Conservation (phyloP, 371 early-diverging fungal species). For the Lichtheimia hyalospora region DNA sequence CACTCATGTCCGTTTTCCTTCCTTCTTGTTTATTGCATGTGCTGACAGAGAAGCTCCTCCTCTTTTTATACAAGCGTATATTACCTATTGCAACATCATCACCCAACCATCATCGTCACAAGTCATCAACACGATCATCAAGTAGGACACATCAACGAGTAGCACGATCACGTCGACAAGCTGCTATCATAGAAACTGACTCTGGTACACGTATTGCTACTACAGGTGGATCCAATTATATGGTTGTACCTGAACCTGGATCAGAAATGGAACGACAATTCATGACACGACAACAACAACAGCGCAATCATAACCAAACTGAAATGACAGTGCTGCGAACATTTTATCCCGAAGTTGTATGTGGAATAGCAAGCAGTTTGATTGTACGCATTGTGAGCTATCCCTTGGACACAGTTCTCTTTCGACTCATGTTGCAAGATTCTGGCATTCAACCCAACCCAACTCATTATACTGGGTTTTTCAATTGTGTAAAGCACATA, state of each 20-base stretch:
- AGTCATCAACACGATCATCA: background rate
- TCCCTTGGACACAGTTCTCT: slow-evolving; percentile 55
- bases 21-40: slow-evolving; percentile 54
- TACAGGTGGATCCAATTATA: background rate
- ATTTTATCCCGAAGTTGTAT: slow-evolving; percentile 61
- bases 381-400: slow-evolving; percentile 49
- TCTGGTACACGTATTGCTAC: background rate
- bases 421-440: slow-evolving; percentile 56
- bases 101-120: slow-evolving; percentile 15
- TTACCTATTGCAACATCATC: background rate
- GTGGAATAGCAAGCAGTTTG: slow-evolving; percentile 56
- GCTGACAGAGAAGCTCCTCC: slow-evolving; percentile 49
- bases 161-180: too few species aligned
- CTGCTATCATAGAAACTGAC: background rate
- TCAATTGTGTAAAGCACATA: slow-evolving; percentile 39
- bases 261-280: slow-evolving; percentile 13
- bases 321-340: slow-evolving; percentile 41
- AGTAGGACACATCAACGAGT: background rate
- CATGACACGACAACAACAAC: background rate
- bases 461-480: slow-evolving; percentile 47
- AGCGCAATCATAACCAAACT: background rate
- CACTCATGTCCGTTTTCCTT: slow-evolving; percentile 42
- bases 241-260: background rate
- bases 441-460: slow-evolving; percentile 42
- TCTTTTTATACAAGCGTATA: slow-evolving; percentile 43